phyloP scores from a whole-genome alignment of 2,329 filamentous ascomycete genomes.

The Penicillium janthinellum region DNA sequence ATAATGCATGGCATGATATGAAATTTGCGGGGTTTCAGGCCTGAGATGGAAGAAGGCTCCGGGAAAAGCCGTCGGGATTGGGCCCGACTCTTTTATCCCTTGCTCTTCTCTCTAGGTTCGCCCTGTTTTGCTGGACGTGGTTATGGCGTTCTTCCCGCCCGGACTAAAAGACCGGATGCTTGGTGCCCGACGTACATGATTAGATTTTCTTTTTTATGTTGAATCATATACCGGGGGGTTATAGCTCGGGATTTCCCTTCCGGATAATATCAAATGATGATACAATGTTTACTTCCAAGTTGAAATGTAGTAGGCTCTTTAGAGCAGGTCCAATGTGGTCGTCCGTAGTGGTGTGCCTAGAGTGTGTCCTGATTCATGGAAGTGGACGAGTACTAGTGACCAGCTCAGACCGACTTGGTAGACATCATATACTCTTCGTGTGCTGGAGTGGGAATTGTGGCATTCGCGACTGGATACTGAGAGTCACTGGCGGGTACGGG shows the following conservation, averaged over 20 bases:
- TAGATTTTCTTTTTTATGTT: slow-evolving; percentile 35
- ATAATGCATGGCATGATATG: slow-evolving; percentile 45
- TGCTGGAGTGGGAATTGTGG: slow-evolving; percentile 10
- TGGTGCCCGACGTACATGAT: slow-evolving; percentile 32
- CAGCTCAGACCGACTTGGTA: no score
- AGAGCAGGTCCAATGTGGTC: no score
- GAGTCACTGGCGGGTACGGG: not conserved
- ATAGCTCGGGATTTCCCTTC: slow-evolving; percentile 30
- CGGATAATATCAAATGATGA: slow-evolving; percentile 33
- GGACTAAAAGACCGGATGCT: slow-evolving; percentile 30
- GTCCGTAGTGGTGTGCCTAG: no score
- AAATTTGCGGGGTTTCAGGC: slow-evolving; percentile 28
- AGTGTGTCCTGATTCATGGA: no score
- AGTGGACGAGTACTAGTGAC: no score
- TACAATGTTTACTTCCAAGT: slow-evolving; percentile 10
- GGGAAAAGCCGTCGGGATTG: not conserved
- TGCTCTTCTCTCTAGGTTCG: slow-evolving; percentile 1
- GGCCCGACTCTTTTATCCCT: not conserved
- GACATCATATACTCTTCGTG: not conserved
- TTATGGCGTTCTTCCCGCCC: slow-evolving; percentile 32
- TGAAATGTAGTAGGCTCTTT: not conserved
- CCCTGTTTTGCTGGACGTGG: slow-evolving; percentile 34
- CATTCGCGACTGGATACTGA: not conserved
- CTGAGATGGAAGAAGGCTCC: not conserved
- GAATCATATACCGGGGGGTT: slow-evolving; percentile 24